A percentile compares a stretch with the other conserved stretches of the same genome.
Evolutionary conservation across 805 yeast species (phyloP).

Genomic region (Candida tibetensis): DNA sequence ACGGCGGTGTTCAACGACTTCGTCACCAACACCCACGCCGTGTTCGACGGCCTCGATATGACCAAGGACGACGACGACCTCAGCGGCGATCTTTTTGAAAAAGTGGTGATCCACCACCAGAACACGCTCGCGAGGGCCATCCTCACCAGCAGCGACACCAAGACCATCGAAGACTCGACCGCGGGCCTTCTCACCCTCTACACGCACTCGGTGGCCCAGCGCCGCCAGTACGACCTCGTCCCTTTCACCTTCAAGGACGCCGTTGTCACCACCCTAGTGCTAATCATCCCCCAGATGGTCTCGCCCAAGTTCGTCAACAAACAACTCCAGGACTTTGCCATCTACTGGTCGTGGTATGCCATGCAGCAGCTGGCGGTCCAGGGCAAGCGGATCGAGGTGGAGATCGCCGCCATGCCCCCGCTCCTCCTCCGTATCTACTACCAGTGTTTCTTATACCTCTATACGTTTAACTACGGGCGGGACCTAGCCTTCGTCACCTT

Average conservation of each 20-base stretch:
- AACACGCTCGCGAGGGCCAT: slow-evolving; percentile 25
- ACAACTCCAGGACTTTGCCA: slow-evolving; percentile 25
- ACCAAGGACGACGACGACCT: slow-evolving; percentile 19
- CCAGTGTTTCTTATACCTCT: slow-evolving; percentile 27
- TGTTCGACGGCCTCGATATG: slow-evolving; percentile 38
- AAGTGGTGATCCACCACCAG: slow-evolving; percentile 43
- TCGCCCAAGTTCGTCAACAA: slow-evolving; percentile 18
- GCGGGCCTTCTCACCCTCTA: slow-evolving; percentile 22
- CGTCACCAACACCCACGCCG: slow-evolving; percentile 34
- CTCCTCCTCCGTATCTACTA: slow-evolving; percentile 27
- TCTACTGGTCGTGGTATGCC: slow-evolving; percentile 41
- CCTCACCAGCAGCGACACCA: slow-evolving; percentile 22
- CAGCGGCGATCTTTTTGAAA: slow-evolving; percentile 39
- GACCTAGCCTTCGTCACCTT: slow-evolving; percentile 44
- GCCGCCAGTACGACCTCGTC: slow-evolving; percentile 2
- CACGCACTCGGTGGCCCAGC: slow-evolving; percentile 12
- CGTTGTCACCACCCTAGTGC: slow-evolving; percentile 22
- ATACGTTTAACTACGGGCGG: slow-evolving; percentile 6
- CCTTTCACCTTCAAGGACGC: slow-evolving; percentile 17
- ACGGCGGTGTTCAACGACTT: slow-evolving; percentile 35
- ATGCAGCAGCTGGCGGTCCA: slow-evolving; percentile 17
- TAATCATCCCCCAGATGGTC: slow-evolving; percentile 36
- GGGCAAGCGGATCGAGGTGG: slow-evolving; percentile 23
- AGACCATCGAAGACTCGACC: slow-evolving; percentile 27
- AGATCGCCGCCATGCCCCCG: slow-evolving; percentile 30